Conservation (phyloP, 306 rosid species). For the Dicorynia guianensis region DNA sequence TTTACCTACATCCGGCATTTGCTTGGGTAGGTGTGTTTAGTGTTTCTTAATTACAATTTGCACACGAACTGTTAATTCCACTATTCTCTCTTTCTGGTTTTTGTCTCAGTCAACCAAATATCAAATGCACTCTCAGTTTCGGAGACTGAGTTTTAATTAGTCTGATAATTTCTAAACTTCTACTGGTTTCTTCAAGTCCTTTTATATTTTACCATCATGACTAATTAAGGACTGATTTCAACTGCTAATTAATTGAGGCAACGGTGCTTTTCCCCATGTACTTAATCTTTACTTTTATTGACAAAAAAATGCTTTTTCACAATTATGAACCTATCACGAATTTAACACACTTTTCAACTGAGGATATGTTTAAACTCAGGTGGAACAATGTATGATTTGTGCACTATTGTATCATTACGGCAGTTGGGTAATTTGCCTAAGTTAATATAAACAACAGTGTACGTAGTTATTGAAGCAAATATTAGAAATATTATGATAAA, state of each 20-base stretch:
- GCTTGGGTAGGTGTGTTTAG: conserved; percentile 36
- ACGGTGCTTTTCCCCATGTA: background rate
- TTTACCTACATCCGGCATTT: conserved; percentile 2
- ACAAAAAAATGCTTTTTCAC: no score
- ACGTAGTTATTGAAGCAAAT: no score
- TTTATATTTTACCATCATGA: no score
- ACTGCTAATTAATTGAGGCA: background rate
- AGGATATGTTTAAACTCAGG: no score
- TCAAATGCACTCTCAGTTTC: background rate
- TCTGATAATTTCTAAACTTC: background rate
- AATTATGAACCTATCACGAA: no score
- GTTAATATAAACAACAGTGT: background rate
- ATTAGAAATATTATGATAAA: no score
- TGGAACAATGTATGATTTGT: no score
- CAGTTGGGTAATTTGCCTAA: background rate
- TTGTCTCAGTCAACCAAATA: background rate
- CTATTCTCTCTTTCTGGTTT: background rate
- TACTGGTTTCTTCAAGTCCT: background rate
- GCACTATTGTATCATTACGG: no score
- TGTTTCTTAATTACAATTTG: conserved; percentile 25
- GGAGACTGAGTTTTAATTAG: background rate
- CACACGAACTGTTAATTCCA: background rate
- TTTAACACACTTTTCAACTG: no score
- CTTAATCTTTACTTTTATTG: background rate
- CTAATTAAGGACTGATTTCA: background rate